Evolutionary conservation across 176 grass and related monocot species (phyloP), one percentile per base, ranked within the genome.

Genomic region (Cenchrus fungigraminus): DNA sequence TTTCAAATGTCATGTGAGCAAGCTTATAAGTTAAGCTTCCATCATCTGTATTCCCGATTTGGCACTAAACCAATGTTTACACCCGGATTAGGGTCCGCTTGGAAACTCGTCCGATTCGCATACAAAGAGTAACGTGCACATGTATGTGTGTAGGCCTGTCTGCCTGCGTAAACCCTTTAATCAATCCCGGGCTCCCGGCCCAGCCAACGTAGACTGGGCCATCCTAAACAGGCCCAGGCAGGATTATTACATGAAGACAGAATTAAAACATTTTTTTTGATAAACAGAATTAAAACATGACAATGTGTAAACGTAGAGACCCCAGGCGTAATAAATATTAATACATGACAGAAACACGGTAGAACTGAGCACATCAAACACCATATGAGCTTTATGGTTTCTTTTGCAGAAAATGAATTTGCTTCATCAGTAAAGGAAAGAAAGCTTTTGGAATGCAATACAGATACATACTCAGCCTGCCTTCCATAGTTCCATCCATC

Each of bases 1-100:
- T 42, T 57, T 4, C 3, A 40, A 40, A 11, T 0, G 3, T 10
- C 0, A 11, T 0, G 1, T 4, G 9, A 16, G 1, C 5, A 15
- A 13, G 13, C 13, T 67, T 67, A 67, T 42, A 67, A 8, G 14
- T 17, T 67, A 40, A 40, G 40, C 14, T 16, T 17, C 6, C 6
- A 0, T 2, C 0, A 2, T 40, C 31, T 40, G 6, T 65, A 8
- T 67, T 67, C 65, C 15, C 68, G 9, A 71, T n/a, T 19, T 5
- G 68, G 68, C n/a, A 47, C 40, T 71, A 71, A 68, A 47, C 17
- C 14, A 17, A 40, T 42, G 65, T 17, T 42, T 67, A 2, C 32
- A 17, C 14, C 32, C 14, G 4, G 6, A 9, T 0, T 13, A 6
- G 11, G 5, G 25, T 25, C 28, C 29, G 4, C 63, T 65, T 31